Evolutionary conservation across 805 yeast genomes (phyloP).

Genomic region (Torulaspora gathmanii): DNA sequence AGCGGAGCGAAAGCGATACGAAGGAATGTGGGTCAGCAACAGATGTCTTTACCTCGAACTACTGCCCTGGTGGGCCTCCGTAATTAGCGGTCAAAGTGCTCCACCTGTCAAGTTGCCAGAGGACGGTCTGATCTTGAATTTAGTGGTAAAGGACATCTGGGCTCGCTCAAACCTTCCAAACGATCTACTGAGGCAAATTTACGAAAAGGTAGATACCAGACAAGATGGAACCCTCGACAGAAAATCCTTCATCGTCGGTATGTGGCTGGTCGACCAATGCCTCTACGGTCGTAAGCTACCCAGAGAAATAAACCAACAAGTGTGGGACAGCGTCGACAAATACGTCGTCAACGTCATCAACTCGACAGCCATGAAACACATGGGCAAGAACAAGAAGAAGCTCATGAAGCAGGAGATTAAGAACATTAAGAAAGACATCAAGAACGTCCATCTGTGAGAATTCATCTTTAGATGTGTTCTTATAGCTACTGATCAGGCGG

Average conservation of each 20-base stretch:
- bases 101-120: slow-evolving; percentile 19
- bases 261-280: slow-evolving; percentile 97
- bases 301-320: slow-evolving; percentile 52
- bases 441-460: slow-evolving; percentile 22
- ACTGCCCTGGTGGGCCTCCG: slow-evolving; percentile 32
- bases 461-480: not conserved
- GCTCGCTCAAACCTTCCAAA: slow-evolving; percentile 64
- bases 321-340: slow-evolving; percentile 74
- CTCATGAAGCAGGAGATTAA: slow-evolving; percentile 28
- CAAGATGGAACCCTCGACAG: slow-evolving; percentile 72
- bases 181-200: slow-evolving; percentile 55
- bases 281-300: slow-evolving; percentile 91
- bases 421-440: slow-evolving; percentile 29
- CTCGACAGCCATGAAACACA: slow-evolving; percentile 10
- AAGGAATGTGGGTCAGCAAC: slow-evolving; percentile 91
- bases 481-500: not conserved
- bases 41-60: slow-evolving; percentile 55
- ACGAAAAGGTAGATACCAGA: slow-evolving; percentile 65
- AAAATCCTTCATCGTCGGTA: slow-evolving; percentile 87
- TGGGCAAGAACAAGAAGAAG: slow-evolving; percentile 22
- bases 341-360: slow-evolving; percentile 21
- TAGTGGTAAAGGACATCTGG: slow-evolving; percentile 78
- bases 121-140: slow-evolving; percentile 36
- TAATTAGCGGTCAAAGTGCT: slow-evolving; percentile 11
- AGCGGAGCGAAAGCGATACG: slow-evolving; percentile 80